Percentiles rank a stretch among this genome's conserved stretches.
Evolutionary conservation across 2,329 filamentous ascomycete species (phyloP).

Genomic region (Diatrype stigma): DNA sequence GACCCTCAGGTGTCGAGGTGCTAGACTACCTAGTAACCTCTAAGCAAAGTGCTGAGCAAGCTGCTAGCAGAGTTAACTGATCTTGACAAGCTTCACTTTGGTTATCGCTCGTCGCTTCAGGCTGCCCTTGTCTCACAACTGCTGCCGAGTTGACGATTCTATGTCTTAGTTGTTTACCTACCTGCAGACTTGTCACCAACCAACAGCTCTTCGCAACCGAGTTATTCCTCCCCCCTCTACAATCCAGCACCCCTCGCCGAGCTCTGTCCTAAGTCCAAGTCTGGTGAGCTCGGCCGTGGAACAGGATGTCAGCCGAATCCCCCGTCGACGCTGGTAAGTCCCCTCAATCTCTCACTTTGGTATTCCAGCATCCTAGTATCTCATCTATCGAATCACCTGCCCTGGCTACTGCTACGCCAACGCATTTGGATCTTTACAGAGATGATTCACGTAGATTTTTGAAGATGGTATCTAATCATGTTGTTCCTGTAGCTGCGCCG

Average conservation of each 20-base stretch:
- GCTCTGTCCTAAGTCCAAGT: conserved; percentile 16
- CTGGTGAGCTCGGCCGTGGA: conserved; percentile 23
- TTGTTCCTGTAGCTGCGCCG: conserved; percentile 45
- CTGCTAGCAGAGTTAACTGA: too few species aligned
- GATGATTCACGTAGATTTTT: neutral
- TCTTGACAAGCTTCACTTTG: too few species aligned
- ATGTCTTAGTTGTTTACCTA: neutral
- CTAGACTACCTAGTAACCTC: too few species aligned
- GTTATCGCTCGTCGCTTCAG: too few species aligned
- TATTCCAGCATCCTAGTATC: neutral
- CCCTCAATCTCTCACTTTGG: conserved; percentile 1
- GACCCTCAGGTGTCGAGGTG: too few species aligned
- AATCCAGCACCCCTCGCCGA: conserved; percentile 8
- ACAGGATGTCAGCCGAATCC: conserved; percentile 26
- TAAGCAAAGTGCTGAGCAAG: too few species aligned
- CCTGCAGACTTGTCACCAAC: conserved; percentile 7
- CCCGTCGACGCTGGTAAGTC: conserved; percentile 16
- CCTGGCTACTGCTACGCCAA: too few species aligned
- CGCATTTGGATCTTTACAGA: neutral
- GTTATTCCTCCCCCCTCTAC: neutral
- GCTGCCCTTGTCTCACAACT: neutral
- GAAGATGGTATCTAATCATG: conserved; percentile 15
- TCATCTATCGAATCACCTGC: conserved; percentile 1
- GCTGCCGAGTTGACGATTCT: neutral
- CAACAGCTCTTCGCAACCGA: conserved; percentile 10